A percentile compares a stretch with the other conserved stretches of the same genome.
These are phyloP conservation scores for Passiflora organensis DNA, from an alignment of 345 rosid species.

Conservation along the genomic window DNA sequence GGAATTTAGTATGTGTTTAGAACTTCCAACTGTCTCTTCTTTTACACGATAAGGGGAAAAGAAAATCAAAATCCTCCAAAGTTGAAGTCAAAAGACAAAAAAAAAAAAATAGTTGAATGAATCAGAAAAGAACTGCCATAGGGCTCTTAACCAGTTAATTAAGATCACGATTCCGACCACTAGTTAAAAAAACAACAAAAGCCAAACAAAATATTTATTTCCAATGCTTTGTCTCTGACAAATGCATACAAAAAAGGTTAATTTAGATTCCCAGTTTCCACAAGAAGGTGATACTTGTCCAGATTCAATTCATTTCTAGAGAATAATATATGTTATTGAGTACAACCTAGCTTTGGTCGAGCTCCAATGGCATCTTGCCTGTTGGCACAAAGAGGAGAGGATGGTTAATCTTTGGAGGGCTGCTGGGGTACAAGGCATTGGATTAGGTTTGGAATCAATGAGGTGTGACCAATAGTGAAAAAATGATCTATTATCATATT, in stretches of 20 bases:
- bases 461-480: too few species aligned
- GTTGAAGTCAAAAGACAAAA: slow-evolving; percentile 13
- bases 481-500: too few species aligned
- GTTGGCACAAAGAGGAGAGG: too few species aligned
- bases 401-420: too few species aligned
- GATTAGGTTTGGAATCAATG: too few species aligned
- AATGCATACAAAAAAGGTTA: too few species aligned
- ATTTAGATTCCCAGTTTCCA: neutral
- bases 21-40: neutral
- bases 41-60: neutral
- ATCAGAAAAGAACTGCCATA: neutral
- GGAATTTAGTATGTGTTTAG: neutral
- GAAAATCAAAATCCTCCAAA: neutral
- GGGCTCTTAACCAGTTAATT: neutral
- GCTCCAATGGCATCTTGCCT: too few species aligned
- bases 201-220: slow-evolving; percentile 6
- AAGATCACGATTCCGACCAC: slow-evolving; percentile 4
- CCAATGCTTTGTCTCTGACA: too few species aligned
- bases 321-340: neutral
- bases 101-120: slow-evolving; percentile 3
- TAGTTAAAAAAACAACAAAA: neutral
- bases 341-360: too few species aligned
- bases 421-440: too few species aligned
- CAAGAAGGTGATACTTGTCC: neutral
- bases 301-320: neutral